These are phyloP conservation scores for Talaromyces proteolyticus DNA, from an alignment of 495 filamentous ascomycete genomes.

Conservation along the genomic window DNA sequence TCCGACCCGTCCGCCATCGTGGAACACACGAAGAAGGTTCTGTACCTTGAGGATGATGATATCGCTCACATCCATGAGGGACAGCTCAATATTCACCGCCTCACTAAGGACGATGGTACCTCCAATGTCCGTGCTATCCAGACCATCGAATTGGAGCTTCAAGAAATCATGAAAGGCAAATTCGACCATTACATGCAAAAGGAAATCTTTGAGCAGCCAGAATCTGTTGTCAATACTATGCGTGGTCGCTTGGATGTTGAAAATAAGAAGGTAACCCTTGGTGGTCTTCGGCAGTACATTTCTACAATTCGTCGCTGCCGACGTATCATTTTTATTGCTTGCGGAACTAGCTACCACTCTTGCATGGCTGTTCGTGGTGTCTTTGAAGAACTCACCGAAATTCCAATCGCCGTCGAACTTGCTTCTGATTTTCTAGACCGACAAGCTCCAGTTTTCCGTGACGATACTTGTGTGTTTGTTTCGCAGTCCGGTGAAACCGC, in stretches of 20 bases:
- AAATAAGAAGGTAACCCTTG: constrained; percentile 91
- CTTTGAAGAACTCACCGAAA: constrained; percentile 97
- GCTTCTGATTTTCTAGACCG: constrained; percentile 98
- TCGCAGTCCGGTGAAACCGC: constrained; percentile 98
- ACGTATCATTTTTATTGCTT: constrained; percentile 96
- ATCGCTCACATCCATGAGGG: constrained; percentile 99
- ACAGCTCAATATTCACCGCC: constrained; percentile 95
- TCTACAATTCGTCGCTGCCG: constrained; percentile 93
- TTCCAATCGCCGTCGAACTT: constrained; percentile 93
- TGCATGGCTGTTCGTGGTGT: constrained; percentile 98
- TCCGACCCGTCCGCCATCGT: constrained; percentile 97
- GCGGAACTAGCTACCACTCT: constrained; percentile 95
- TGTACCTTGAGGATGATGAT: constrained; percentile 98
- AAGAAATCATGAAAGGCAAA: constrained; percentile 99
- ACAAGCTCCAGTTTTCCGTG: constrained; percentile 97
- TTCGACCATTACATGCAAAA: constrained; percentile 99
- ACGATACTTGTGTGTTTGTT: constrained; percentile 98
- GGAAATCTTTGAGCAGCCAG: constrained; percentile 99
- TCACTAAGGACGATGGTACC: constrained; percentile 92
- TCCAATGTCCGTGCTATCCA: constrained; percentile 97
- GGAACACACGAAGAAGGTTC: constrained; percentile 99
- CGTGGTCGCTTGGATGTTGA: constrained; percentile 90
- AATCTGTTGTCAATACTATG: constrained; percentile 99
- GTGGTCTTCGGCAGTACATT: constrained; percentile 93
- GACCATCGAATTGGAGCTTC: constrained; percentile 95